Percentiles rank a stretch among this genome's conserved stretches.
Conservation (phyloP, 192 early-diverging fungal species). For the Coemansia sp. region DNA sequence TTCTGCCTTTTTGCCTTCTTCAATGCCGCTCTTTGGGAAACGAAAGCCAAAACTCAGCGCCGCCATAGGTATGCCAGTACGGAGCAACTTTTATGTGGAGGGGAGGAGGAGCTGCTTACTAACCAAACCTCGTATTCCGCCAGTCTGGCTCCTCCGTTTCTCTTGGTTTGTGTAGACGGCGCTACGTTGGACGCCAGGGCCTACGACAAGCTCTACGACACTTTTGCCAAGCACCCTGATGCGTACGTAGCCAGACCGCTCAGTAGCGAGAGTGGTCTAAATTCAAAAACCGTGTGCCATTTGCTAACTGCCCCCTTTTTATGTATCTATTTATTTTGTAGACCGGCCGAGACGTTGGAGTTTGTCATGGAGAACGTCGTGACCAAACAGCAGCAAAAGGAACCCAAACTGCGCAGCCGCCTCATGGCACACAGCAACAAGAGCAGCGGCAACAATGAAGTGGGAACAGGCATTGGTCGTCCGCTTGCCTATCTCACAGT, state of each 20-base stretch:
- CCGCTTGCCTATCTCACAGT: slow-evolving; percentile 39
- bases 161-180: slow-evolving; percentile 28
- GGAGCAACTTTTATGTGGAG: not conserved
- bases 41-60: slow-evolving; percentile 38
- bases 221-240: slow-evolving; percentile 26
- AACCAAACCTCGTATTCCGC: not conserved
- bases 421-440: slow-evolving; percentile 17
- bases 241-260: slow-evolving; percentile 30
- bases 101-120: not conserved
- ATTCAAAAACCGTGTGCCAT: not conserved
- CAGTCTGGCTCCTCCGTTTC: not conserved
- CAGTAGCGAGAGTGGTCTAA: not conserved
- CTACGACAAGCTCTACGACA: slow-evolving; percentile 37
- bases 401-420: slow-evolving; percentile 30
- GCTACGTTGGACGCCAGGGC: slow-evolving; percentile 28
- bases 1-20: slow-evolving; percentile 23
- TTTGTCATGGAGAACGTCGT: slow-evolving; percentile 34
- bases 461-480: slow-evolving; percentile 3
- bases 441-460: not conserved
- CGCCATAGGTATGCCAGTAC: slow-evolving; percentile 30
- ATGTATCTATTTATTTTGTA: slow-evolving; percentile 10
- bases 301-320: not conserved
- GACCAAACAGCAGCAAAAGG: slow-evolving; percentile 15
- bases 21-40: slow-evolving; percentile 52
- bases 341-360: slow-evolving; percentile 32